Percentiles rank a stretch among this genome's conserved stretches.
phyloP scores from a whole-genome alignment of 1,284 basidiomycete genomes.

The Gyrodon tennesseensis region DNA sequence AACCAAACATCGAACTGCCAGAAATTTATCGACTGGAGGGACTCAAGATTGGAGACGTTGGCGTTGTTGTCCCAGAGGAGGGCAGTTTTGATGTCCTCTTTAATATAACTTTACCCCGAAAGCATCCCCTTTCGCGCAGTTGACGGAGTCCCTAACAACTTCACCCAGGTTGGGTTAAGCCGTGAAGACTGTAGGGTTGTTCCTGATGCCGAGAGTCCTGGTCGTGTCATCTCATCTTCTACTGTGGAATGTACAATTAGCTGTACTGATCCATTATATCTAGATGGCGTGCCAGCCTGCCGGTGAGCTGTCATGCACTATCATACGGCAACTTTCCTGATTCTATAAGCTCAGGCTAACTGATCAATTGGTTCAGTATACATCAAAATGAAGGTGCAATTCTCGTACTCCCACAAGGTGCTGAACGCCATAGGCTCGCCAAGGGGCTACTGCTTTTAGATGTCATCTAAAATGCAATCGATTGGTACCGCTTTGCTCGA shows the following conservation, averaged over 20 bases:
- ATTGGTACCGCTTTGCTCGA: conserved; percentile 12
- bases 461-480: not conserved
- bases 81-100: conserved; percentile 38
- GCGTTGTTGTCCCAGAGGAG: conserved; percentile 28
- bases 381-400: conserved; percentile 8
- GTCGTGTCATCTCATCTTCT: conserved; percentile 4
- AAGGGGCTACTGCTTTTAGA: conserved; percentile 1
- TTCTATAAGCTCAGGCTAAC: not conserved
- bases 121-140: conserved; percentile 14
- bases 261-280: not conserved
- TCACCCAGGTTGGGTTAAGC: conserved; percentile 1
- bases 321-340: not conserved
- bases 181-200: not conserved
- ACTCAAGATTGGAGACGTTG: conserved; percentile 38
- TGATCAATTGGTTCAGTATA: conserved; percentile 3
- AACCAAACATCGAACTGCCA: conserved; percentile 30
- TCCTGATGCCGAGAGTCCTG: conserved; percentile 7
- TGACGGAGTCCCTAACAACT: conserved; percentile 20
- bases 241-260: not conserved
- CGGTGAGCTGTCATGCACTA: not conserved
- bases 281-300: not conserved
- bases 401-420: conserved; percentile 17
- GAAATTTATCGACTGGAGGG: conserved; percentile 21
- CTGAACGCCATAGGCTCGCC: conserved; percentile 3
- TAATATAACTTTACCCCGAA: conserved; percentile 32